Base-by-base conservation (phyloP, 2,329 filamentous ascomycete genomes). In the Cercospora sp. region DNA sequence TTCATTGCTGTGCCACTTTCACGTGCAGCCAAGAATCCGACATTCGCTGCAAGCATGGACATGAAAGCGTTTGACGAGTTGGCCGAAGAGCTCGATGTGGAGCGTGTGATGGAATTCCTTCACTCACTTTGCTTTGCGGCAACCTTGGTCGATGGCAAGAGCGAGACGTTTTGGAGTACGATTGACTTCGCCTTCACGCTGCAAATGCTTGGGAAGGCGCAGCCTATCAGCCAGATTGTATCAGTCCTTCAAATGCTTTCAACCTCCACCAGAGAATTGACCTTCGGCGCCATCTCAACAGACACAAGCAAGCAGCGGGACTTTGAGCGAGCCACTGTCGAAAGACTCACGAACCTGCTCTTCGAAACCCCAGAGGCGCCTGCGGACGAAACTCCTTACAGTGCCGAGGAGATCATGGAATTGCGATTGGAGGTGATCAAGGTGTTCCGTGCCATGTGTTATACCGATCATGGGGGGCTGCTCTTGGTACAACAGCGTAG, bases 401-500 rank as follows among this genome's bases (percentile, higher is more conserved):
- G 74, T 64, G 67, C 79, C 67, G 60, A 75, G 62, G 76, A 83
- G 10, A 77, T 83, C 12, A 85, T 69, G 80, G 82, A 67, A 73
- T 83, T 78, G 76, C 84, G 71, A 77, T 77, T 84, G 16, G 79
- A 81, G 16, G 79, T 86, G 6, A 74, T 85, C 5, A 74, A 79
- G 28, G 79, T 83, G 26, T 79, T 86, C 18, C 79, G 84, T n/a
- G 82, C 85, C 1, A 89, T 93, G 76, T 86, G 87, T 1, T 81
- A 83, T 5, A 87, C 87, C n/a, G 80, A 84, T 0, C 87, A 91
- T 73, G 90, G 90, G 8, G 85, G 86, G 1, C 77, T 83, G 26
- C 86, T 91, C 57, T 84, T 97, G 8, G 90, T 90, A 0, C 81
- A 82, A 5, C 91, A 95, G 77, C 85, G 86, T 3, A 87, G 86